These are phyloP conservation scores for Pisolithus sp. DNA, from an alignment of 768 basidiomycete species.

Conservation along the genomic window DNA sequence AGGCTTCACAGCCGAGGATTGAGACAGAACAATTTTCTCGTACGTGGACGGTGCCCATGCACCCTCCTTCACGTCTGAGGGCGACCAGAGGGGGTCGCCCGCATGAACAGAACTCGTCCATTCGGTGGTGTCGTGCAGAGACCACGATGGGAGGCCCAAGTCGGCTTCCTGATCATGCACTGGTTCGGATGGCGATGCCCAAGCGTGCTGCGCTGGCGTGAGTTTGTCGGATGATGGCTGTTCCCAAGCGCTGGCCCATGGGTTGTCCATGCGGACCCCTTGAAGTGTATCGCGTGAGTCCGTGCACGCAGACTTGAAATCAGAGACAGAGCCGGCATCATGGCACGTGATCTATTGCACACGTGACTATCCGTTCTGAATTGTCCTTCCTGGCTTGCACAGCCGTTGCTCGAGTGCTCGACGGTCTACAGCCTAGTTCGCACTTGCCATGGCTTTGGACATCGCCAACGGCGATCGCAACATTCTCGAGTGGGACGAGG, in stretches of 20 bases:
- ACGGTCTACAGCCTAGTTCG: neutral
- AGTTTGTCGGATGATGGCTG: constrained; percentile 27
- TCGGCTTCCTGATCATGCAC: constrained; percentile 43
- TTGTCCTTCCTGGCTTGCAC: constrained; percentile 1
- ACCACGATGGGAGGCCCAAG: constrained; percentile 54
- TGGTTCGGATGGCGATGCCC: constrained; percentile 4
- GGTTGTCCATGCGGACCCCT: constrained; percentile 57
- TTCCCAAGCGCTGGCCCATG: constrained; percentile 70
- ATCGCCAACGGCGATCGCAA: constrained; percentile 26
- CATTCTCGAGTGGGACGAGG: constrained; percentile 65
- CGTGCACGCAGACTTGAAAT: neutral
- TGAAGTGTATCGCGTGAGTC: neutral
- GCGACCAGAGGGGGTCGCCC: constrained; percentile 38
- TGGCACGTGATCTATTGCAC: neutral
- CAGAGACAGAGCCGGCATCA: neutral
- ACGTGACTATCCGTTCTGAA: neutral
- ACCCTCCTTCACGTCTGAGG: neutral
- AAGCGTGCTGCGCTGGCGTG: neutral
- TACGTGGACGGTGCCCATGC: constrained; percentile 11
- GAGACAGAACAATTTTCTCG: constrained; percentile 5
- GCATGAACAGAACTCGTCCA: constrained; percentile 46
- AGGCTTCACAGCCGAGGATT: constrained; percentile 1
- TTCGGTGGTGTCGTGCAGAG: constrained; percentile 33
- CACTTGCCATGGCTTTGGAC: constrained; percentile 22
- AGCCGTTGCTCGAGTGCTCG: too few relatives aligned